Evolutionary conservation across 2,329 filamentous ascomycete genomes (phyloP).

Genomic region (Venturiaceae sp.): DNA sequence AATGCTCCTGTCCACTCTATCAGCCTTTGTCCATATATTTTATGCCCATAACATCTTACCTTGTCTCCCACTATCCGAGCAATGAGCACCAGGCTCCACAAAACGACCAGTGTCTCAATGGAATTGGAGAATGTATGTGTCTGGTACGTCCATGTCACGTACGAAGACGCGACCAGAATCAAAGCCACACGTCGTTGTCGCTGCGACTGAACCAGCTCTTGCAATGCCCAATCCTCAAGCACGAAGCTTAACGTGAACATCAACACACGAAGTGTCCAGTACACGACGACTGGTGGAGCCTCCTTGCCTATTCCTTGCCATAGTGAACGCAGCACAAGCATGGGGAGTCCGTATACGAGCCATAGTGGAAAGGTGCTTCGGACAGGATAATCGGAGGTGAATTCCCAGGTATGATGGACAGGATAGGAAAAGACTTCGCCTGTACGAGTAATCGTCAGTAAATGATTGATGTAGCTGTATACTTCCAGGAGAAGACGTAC

Average conservation of each 20-base stretch:
- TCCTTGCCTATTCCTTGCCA: slow-evolving; percentile 79
- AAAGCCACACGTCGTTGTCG: slow-evolving; percentile 64
- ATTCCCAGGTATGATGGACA: slow-evolving; percentile 89
- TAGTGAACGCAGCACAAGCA: slow-evolving; percentile 86
- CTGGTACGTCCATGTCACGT: slow-evolving; percentile 98
- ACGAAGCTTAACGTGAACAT: slow-evolving; percentile 97
- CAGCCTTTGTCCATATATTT: not conserved
- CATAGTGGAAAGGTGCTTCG: slow-evolving; percentile 95
- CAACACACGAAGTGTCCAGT: slow-evolving; percentile 76
- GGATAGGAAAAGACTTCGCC: slow-evolving; percentile 91
- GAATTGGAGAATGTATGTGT: slow-evolving; percentile 98
- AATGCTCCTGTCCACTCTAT: slow-evolving; percentile 47
- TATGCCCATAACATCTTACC: slow-evolving; percentile 38
- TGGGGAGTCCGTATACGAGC: slow-evolving; percentile 88
- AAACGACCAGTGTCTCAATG: slow-evolving; percentile 82
- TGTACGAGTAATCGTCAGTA: slow-evolving; percentile 27
- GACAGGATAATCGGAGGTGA: slow-evolving; percentile 77
- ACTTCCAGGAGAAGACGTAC: slow-evolving; percentile 41
- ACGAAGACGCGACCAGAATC: slow-evolving; percentile 84
- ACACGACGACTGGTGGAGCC: slow-evolving; percentile 75
- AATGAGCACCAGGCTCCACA: slow-evolving; percentile 89
- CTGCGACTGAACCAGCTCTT: slow-evolving; percentile 75
- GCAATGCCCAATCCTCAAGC: slow-evolving; percentile 92
- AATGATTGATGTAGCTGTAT: not conserved
- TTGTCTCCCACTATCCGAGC: slow-evolving; percentile 72